Base-by-base conservation (phyloP, 257 asterid genomes). In the Nicotiana attenuata region DNA sequence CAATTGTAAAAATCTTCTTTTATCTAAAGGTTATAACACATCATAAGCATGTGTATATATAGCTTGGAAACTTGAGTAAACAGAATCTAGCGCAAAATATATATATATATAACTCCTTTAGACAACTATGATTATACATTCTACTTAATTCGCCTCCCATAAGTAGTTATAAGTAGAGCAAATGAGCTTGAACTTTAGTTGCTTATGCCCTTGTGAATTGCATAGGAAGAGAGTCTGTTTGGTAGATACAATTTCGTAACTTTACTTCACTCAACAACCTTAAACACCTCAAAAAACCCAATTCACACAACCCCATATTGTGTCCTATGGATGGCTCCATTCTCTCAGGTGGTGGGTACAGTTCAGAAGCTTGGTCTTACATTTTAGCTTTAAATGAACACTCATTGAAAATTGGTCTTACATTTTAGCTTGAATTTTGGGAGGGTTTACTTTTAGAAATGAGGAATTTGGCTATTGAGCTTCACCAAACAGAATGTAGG, bases 291-390 rank as follows among this genome's bases (percentile, higher is more conserved):
- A 4, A 50, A 80, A 67, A 73, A 59, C 9, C 53, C 64, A 60
- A 24, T 16, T 17, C 66, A 55, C 55, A 86, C 77, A 41, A 67
- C 94, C 61, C 85, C 94, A 45, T 87, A 85, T 59, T 95, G 99
- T 64, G 86, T 95, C 1, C 87, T 91, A 28, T 95, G 99, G 99
- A 93, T 95, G 99, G 99, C 98, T 50, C 99, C 98, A 20, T 95
- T 56, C 92, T 95, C 60, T 92, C 99, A 20, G 97, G 98, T 16
- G 97, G 99, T 66, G 99, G 98, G 53, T 95, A 95, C 76, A 92
- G 98, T 86, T 92, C 98, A 17, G 98, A 93, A 87, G 93, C 99
- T 41, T 95, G 99, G 99, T 93, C 98, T 75, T 95, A 93, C 85
- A 90, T 95, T 75, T 78, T 88, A 56, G 93, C 98, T 9, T 86